phyloP scores from a whole-genome alignment of 2,329 filamentous ascomycete species.

The Microcyclospora tardicrescens region DNA sequence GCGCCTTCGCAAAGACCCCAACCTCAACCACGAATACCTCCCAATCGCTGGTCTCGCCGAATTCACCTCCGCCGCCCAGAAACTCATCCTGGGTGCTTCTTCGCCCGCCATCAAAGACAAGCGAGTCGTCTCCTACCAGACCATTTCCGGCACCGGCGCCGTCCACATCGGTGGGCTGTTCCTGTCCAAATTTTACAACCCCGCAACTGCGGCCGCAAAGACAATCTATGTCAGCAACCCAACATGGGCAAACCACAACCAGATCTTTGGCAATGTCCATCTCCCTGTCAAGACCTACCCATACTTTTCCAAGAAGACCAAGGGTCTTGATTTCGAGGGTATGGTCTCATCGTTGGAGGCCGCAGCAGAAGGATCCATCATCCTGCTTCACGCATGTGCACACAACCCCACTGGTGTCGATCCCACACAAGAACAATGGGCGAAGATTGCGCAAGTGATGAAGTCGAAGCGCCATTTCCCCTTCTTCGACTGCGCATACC shows the following conservation, averaged over 20 bases:
- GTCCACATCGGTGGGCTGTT: slow-evolving; percentile 89
- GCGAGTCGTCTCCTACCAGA: slow-evolving; percentile 71
- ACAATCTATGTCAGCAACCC: slow-evolving; percentile 85
- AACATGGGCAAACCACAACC: slow-evolving; percentile 97
- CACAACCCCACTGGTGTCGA: slow-evolving; percentile 98
- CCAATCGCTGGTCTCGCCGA: slow-evolving; percentile 79
- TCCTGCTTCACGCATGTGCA: slow-evolving; percentile 87
- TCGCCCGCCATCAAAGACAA: slow-evolving; percentile 76
- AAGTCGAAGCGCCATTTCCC: slow-evolving; percentile 75
- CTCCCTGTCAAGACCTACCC: slow-evolving; percentile 72
- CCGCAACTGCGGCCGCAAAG: slow-evolving; percentile 44
- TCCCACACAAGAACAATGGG: slow-evolving; percentile 88
- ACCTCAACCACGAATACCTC: slow-evolving; percentile 95
- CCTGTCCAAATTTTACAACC: slow-evolving; percentile 76
- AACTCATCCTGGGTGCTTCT: slow-evolving; percentile 68
- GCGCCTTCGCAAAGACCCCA: slow-evolving; percentile 73
- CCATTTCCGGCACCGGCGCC: slow-evolving; percentile 93
- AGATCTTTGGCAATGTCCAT: slow-evolving; percentile 89
- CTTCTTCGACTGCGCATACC: slow-evolving; percentile 97
- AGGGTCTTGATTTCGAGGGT: slow-evolving; percentile 82
- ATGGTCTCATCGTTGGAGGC: slow-evolving; percentile 60
- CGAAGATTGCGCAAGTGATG: slow-evolving; percentile 68
- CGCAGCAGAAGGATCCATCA: slow-evolving; percentile 68
- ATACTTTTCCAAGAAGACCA: slow-evolving; percentile 82
- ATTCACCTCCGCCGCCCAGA: slow-evolving; percentile 82